phyloP scores from a whole-genome alignment of 1,284 basidiomycete species.

The Sporisorium iseilematis-ciliati region DNA sequence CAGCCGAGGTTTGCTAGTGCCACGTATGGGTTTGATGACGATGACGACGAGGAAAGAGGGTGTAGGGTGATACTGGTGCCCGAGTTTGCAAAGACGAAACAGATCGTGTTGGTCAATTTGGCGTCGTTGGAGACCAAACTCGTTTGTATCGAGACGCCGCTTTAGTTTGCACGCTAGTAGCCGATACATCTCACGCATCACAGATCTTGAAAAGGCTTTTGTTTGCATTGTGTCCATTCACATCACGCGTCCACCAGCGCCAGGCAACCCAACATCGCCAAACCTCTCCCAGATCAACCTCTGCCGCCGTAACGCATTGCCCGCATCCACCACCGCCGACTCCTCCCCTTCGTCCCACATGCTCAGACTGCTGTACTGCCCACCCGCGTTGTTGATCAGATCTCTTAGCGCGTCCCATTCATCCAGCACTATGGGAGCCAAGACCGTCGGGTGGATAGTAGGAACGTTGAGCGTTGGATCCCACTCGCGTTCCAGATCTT shows the following conservation, averaged over 20 bases:
- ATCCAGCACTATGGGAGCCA: conserved; percentile 39
- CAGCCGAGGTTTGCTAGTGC: conserved; percentile 76
- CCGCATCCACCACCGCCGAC: conserved; percentile 30
- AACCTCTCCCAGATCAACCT: conserved; percentile 31
- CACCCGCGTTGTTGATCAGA: conserved; percentile 52
- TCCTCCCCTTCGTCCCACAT: conserved; percentile 40
- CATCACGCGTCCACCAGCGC: not conserved
- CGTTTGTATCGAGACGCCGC: conserved; percentile 48
- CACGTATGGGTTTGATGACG: conserved; percentile 69
- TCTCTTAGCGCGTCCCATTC: conserved; percentile 66
- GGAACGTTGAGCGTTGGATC: conserved; percentile 39
- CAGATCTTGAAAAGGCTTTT: too few species aligned
- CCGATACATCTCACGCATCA: not conserved
- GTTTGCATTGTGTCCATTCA: not conserved
- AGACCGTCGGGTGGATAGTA: conserved; percentile 40
- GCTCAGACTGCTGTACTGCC: conserved; percentile 38
- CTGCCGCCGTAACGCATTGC: conserved; percentile 38
- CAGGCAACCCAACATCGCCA: conserved; percentile 30
- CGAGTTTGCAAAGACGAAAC: conserved; percentile 78
- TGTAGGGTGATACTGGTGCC: conserved; percentile 86
- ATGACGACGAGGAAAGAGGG: conserved; percentile 70
- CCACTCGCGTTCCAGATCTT: conserved; percentile 41
- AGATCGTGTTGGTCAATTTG: conserved; percentile 77
- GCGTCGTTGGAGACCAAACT: conserved; percentile 74
- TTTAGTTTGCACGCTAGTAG: conserved; percentile 1